These are phyloP conservation scores for Nannochloropsis salina DNA, from an alignment of 108 stramenopile genomes.

Conservation along the genomic window DNA sequence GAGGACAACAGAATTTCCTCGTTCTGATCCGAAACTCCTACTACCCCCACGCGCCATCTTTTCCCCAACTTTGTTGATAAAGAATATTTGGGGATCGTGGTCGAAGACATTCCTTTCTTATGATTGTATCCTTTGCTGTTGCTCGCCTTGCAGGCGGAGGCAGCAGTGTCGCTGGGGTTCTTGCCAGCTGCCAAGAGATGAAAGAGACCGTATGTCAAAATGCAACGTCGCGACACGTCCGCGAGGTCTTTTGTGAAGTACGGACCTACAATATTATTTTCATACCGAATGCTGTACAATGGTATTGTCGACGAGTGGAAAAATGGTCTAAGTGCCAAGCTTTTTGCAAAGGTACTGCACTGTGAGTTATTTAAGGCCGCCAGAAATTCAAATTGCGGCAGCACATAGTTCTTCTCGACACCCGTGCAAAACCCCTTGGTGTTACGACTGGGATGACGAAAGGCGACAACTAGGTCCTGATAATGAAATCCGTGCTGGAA, in stretches of 20 bases:
- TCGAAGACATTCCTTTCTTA: too few relatives aligned
- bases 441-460: slow-evolving; percentile 15
- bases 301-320: neutral
- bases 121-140: too few relatives aligned
- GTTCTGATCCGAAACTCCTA: neutral
- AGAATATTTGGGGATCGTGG: too few relatives aligned
- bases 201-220: slow-evolving; percentile 8
- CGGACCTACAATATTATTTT: neutral
- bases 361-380: neutral
- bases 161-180: neutral
- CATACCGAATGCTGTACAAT: neutral
- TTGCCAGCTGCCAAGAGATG: neutral
- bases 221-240: neutral
- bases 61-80: too few relatives aligned
- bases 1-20: neutral
- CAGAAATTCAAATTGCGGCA: neutral
- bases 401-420: neutral
- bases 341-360: neutral
- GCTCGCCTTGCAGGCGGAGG: neutral
- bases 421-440: neutral
- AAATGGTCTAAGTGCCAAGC: neutral
- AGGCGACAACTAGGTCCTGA: neutral
- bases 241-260: neutral
- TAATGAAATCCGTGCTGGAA: neutral
- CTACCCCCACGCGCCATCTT: too few relatives aligned